A percentile compares a stretch with the other conserved stretches of the same genome.
Conservation (phyloP, 805 yeast genomes). For the Candida argentea region DNA sequence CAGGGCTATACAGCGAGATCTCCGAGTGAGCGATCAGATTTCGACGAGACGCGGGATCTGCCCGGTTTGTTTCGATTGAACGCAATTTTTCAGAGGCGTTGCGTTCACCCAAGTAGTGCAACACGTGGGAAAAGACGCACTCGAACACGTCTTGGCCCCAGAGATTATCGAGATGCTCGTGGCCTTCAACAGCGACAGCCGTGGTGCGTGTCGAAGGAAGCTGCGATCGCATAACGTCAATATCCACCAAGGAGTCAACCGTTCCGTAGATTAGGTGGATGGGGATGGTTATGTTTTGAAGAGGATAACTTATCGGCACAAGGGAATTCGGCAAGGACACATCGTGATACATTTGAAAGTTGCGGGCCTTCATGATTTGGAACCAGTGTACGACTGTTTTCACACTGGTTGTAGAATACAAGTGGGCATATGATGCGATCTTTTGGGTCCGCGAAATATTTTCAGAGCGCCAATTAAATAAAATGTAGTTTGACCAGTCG, state of each 20-base stretch:
- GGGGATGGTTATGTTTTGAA: conserved; percentile 43
- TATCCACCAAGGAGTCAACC: conserved; percentile 77
- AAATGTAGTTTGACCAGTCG: conserved; percentile 53
- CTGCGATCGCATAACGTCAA: conserved; percentile 59
- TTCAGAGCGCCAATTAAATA: conserved; percentile 71
- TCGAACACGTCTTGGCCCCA: conserved; percentile 67
- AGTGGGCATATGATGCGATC: conserved; percentile 69
- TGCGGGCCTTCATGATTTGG: conserved; percentile 56
- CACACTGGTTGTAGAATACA: conserved; percentile 82
- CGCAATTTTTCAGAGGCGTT: too few species aligned
- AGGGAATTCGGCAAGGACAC: conserved; percentile 12
- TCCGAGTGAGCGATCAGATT: too few species aligned
- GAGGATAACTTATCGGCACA: conserved; percentile 30
- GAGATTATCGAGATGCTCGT: conserved; percentile 83
- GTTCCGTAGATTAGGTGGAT: conserved; percentile 74
- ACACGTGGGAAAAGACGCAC: conserved; percentile 24
- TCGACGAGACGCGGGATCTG: too few species aligned
- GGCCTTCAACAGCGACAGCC: conserved; percentile 48
- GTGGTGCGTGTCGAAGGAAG: conserved; percentile 46
- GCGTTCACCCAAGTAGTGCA: conserved; percentile 8
- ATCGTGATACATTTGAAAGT: conserved; percentile 88
- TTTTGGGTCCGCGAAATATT: conserved; percentile 73
- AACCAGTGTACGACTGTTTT: conserved; percentile 21
- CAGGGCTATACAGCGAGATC: too few species aligned
- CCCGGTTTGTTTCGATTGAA: too few species aligned